Conservation (phyloP, 2,329 filamentous ascomycete species). For the Aureobasidium leucospermi region DNA sequence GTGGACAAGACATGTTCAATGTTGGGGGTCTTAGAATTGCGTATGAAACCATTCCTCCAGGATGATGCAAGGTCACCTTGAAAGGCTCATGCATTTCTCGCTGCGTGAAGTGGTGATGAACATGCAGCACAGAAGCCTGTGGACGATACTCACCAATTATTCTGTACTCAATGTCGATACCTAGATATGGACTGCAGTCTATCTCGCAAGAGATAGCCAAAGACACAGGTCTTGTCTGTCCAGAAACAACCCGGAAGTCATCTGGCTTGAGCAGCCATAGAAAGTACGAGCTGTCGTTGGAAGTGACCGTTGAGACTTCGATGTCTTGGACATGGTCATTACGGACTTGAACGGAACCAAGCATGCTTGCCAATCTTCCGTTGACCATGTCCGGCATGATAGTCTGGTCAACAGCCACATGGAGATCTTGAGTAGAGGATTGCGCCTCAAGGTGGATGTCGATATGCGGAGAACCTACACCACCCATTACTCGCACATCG, state of each 20-base stretch:
- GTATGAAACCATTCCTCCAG: conserved; percentile 49
- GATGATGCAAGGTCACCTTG: conserved; percentile 49
- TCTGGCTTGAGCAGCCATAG: conserved; percentile 7
- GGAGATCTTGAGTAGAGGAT: conserved; percentile 23
- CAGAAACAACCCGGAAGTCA: conserved; percentile 22
- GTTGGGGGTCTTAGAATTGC: conserved; percentile 50
- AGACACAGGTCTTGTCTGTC: conserved; percentile 35
- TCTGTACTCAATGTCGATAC: conserved; percentile 3
- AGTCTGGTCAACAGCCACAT: conserved; percentile 28
- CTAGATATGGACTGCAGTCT: not conserved
- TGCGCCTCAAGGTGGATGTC: conserved; percentile 33
- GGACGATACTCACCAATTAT: not conserved
- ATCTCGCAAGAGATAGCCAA: conserved; percentile 28
- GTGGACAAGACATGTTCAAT: conserved; percentile 20
- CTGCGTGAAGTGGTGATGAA: conserved; percentile 18
- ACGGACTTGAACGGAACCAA: conserved; percentile 43
- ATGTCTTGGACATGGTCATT: conserved; percentile 32
- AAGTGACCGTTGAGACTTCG: conserved; percentile 23
- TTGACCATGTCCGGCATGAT: conserved; percentile 47
- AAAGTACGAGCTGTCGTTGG: conserved; percentile 4
- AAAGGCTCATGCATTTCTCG: conserved; percentile 36
- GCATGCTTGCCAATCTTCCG: conserved; percentile 39
- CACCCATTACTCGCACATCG: conserved; percentile 52
- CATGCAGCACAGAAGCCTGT: not conserved
- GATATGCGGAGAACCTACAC: conserved; percentile 40